phyloP scores from a whole-genome alignment of 441 rosid species.

The Mallotus japonicus region DNA sequence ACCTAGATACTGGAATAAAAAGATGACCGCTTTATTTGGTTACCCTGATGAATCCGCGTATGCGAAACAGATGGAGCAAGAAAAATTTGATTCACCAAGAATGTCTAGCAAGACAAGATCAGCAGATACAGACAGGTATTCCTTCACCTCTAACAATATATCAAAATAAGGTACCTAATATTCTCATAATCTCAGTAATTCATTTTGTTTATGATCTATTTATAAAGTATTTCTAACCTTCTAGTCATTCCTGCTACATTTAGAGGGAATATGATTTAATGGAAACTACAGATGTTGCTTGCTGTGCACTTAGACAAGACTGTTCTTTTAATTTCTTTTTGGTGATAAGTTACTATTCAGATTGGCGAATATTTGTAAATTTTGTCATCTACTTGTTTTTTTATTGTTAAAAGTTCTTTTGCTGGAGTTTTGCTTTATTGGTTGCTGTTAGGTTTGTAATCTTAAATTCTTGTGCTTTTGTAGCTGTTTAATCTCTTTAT shows the following conservation, averaged over 20 bases:
- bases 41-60: conserved; percentile 42
- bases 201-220: not conserved
- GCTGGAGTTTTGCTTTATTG: not conserved
- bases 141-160: not conserved
- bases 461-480: not conserved
- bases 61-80: conserved; percentile 41
- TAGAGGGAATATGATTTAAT: not conserved
- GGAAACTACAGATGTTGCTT: not conserved
- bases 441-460: not conserved
- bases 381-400: not conserved
- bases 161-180: not conserved
- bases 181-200: conserved; percentile 9
- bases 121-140: conserved; percentile 45
- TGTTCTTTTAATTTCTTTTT: too few relatives aligned
- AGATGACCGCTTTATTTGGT: conserved; percentile 86
- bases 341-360: not conserved
- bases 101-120: conserved; percentile 32
- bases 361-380: not conserved
- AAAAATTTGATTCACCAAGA: conserved; percentile 31
- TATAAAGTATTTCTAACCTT: not conserved
- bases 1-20: conserved; percentile 79
- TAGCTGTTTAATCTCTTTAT: not conserved
- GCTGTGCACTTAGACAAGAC: not conserved
- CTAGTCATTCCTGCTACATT: not conserved
- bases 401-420: not conserved